Conservation (phyloP, 192 early-diverging fungal species). For the Phycomyces nitens region DNA sequence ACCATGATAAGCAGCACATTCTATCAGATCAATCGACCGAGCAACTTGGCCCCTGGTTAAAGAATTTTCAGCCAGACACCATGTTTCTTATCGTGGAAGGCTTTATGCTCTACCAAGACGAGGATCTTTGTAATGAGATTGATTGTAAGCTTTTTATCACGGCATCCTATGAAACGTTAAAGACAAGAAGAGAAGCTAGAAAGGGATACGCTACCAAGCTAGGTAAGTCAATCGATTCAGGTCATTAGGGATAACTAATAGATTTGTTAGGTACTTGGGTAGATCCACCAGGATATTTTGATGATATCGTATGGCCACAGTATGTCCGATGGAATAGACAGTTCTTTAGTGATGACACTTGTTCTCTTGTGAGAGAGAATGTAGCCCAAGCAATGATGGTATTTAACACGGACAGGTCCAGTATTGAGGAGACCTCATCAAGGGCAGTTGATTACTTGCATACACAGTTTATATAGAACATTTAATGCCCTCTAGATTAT, state of each 20-base stretch:
- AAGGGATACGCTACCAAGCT: constrained; percentile 68
- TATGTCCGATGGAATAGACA: constrained; percentile 47
- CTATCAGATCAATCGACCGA: constrained; percentile 1
- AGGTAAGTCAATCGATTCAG: constrained; percentile 43
- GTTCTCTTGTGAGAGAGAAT: background rate
- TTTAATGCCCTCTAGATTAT: too few relatives aligned
- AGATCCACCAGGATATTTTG: constrained; percentile 75
- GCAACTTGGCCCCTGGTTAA: background rate
- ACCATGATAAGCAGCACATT: constrained; percentile 18
- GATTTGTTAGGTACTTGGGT: constrained; percentile 51
- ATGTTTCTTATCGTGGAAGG: constrained; percentile 68
- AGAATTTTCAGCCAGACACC: constrained; percentile 20
- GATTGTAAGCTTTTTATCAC: constrained; percentile 59
- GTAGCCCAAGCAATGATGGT: constrained; percentile 2
- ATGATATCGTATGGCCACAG: constrained; percentile 69
- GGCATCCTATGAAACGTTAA: constrained; percentile 59
- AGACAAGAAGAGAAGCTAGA: constrained; percentile 60
- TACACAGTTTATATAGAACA: too few relatives aligned
- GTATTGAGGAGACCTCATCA: background rate
- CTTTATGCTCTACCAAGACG: constrained; percentile 69
- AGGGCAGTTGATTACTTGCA: constrained; percentile 3
- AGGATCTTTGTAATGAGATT: constrained; percentile 36
- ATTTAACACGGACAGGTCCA: background rate
- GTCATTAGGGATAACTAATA: background rate
- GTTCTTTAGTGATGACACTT: constrained; percentile 19